Evolutionary conservation across 768 basidiomycete genomes (phyloP).

Genomic region (Termitomyces heimii): DNA sequence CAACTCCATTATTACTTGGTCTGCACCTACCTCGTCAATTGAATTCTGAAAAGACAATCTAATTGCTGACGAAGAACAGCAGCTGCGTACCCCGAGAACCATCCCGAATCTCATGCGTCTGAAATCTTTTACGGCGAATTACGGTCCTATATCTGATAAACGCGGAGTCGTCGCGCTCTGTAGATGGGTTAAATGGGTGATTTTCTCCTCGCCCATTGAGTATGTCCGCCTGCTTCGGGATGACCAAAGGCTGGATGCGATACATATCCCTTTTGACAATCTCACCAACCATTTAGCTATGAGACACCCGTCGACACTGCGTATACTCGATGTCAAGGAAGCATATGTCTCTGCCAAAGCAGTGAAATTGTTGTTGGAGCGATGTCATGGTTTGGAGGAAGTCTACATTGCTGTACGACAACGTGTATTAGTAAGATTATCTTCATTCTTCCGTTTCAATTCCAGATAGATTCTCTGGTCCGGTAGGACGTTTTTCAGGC

Average conservation of each 20-base stretch:
- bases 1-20: constrained; percentile 49
- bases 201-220: constrained; percentile 25
- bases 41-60: not conserved
- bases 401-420: constrained; percentile 24
- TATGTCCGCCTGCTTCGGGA: constrained; percentile 20
- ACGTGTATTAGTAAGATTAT: constrained; percentile 25
- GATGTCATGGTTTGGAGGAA: constrained; percentile 30
- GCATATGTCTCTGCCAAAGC: constrained; percentile 11
- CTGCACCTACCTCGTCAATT: constrained; percentile 17
- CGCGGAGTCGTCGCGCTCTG: constrained; percentile 22
- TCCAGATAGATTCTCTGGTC: not conserved
- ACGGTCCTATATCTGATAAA: constrained; percentile 14
- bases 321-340: constrained; percentile 17
- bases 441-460: not conserved
- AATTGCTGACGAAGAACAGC: constrained; percentile 19
- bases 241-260: constrained; percentile 9
- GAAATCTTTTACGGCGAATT: constrained; percentile 25
- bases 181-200: constrained; percentile 29
- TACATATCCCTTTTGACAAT: constrained; percentile 23
- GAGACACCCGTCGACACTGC: constrained; percentile 23
- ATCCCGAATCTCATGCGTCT: constrained; percentile 18
- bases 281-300: constrained; percentile 27
- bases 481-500: constrained; percentile 22
- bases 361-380: constrained; percentile 22
- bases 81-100: constrained; percentile 32